A percentile compares a stretch with the other conserved stretches of the same genome.
Conservation (phyloP, 768 basidiomycete genomes). For the Lentinula lateritia region DNA sequence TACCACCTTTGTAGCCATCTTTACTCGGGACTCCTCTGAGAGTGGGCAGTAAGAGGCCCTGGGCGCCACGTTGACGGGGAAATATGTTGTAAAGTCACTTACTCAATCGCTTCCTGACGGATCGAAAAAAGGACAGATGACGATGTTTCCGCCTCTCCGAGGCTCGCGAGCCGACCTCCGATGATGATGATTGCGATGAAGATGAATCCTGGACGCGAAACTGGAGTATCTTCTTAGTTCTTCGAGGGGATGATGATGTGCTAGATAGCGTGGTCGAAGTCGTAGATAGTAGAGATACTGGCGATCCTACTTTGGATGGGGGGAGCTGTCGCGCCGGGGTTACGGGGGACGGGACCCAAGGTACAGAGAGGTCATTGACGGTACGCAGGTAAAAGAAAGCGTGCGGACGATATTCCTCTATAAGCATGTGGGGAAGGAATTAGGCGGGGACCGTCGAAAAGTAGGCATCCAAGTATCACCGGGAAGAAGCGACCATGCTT, state of each 20-base stretch:
- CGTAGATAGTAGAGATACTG: slow-evolving; percentile 3
- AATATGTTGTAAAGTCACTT: not conserved
- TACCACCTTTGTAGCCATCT: not conserved
- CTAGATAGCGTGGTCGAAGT: not conserved
- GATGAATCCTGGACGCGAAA: not conserved
- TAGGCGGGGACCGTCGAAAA: not conserved
- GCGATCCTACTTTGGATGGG: not conserved
- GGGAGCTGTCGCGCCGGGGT: slow-evolving; percentile 3
- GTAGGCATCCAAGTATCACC: not conserved
- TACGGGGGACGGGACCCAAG: slow-evolving; percentile 15
- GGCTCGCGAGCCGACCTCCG: not conserved
- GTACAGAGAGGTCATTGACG: slow-evolving; percentile 12
- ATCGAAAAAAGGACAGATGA: slow-evolving; percentile 1
- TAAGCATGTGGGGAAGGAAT: not conserved
- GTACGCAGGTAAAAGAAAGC: slow-evolving; percentile 13
- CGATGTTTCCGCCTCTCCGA: not conserved
- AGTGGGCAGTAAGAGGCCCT: not conserved
- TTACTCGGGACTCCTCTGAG: not conserved
- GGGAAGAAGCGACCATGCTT: not conserved
- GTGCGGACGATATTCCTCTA: slow-evolving; percentile 5
- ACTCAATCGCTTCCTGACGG: not conserved
- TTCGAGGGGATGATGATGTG: not conserved
- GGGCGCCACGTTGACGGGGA: not conserved
- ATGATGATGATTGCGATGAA: not conserved
- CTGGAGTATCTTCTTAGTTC: not conserved